Base-by-base conservation (phyloP, 1,284 basidiomycete species). In the Irpex sp. region DNA sequence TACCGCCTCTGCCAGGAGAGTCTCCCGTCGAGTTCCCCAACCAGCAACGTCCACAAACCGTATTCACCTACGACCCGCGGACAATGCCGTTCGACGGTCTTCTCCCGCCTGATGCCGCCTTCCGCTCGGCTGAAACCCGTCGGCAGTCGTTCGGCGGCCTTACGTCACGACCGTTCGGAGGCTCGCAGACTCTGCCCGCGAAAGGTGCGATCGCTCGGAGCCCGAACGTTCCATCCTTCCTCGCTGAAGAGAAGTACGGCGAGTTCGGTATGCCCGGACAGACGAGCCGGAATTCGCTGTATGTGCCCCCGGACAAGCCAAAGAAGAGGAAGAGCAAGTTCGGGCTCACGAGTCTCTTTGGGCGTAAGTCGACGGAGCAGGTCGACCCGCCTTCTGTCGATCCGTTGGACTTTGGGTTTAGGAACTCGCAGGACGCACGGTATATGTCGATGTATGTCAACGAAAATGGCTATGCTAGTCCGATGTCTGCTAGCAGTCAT, bases 131-230 rank as follows among this genome's bases (percentile, higher is more conserved):
- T 36, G 89, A 91, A 64, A 68, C 70, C 48, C 80, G 91, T 64
- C 79, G 91, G 58, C 91, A 92, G 72, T 92, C 91, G 1, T 92
- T 93, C 68, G 79, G 84, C 52, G 92, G 91, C 9, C 74, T 85
- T 34, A 77, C 83, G 8, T 83, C 54, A 9, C 26, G 34, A 26
- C 79, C 80, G 26, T 85, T 88, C 5, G 82, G 85, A 15, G 76
- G 72, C 13, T 66, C 79, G n/a, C 84, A 77, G 66, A 79, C 81
- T 8, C 71, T 85, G 69, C 85, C 85, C 55, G 63, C 68, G 1
- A 65, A 68, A 31, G 70, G 66, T 48, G 61, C 67, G 13, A 17
- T 63, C 64, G 1, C 66, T 69, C 0, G 65, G 60, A 65, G 65
- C 67, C 70, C 67, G 68, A 74, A 69, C 69, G 77, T 65, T 68